A percentile compares a stretch with the other conserved stretches of the same genome.
Evolutionary conservation across 2,329 filamentous ascomycete species (phyloP).

Genomic region (Capronia coronata): DNA sequence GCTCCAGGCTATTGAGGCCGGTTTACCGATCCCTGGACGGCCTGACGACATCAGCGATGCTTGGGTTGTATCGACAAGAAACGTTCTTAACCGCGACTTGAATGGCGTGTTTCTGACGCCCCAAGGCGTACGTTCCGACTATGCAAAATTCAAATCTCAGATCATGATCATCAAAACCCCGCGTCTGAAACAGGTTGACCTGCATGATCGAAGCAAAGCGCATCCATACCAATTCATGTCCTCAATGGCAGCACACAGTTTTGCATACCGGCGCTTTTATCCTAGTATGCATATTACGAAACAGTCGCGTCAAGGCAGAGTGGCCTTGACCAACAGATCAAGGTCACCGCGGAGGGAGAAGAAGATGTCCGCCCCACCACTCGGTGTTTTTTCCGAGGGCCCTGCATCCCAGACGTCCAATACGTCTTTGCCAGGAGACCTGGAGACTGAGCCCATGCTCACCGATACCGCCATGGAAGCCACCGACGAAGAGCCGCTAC

Average conservation of each 20-base stretch:
- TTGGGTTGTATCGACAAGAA: constrained; percentile 24
- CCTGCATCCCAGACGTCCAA: background rate
- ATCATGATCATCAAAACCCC: constrained; percentile 22
- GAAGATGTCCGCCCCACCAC: constrained; percentile 4
- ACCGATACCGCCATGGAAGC: constrained; percentile 1
- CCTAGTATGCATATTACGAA: background rate
- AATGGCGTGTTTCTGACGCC: constrained; percentile 40
- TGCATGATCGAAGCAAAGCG: constrained; percentile 12
- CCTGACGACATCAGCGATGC: constrained; percentile 22
- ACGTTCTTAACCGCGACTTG: constrained; percentile 17
- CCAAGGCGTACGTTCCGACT: constrained; percentile 14
- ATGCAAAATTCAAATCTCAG: constrained; percentile 10
- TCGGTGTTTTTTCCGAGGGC: constrained; percentile 12
- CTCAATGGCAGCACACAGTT: constrained; percentile 26
- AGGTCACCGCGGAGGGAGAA: background rate
- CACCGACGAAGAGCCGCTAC: constrained; percentile 4
- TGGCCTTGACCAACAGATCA: background rate
- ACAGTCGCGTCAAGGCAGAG: background rate
- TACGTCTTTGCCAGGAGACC: background rate
- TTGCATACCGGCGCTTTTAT: constrained; percentile 12
- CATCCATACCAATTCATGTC: constrained; percentile 20
- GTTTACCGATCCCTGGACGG: constrained; percentile 20
- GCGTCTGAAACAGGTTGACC: constrained; percentile 28
- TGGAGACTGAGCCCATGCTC: background rate
- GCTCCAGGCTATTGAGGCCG: constrained; percentile 19